A percentile compares a stretch with the other conserved stretches of the same genome.
phyloP scores from a whole-genome alignment of 306 rosid species.

The Acacia confusa region DNA sequence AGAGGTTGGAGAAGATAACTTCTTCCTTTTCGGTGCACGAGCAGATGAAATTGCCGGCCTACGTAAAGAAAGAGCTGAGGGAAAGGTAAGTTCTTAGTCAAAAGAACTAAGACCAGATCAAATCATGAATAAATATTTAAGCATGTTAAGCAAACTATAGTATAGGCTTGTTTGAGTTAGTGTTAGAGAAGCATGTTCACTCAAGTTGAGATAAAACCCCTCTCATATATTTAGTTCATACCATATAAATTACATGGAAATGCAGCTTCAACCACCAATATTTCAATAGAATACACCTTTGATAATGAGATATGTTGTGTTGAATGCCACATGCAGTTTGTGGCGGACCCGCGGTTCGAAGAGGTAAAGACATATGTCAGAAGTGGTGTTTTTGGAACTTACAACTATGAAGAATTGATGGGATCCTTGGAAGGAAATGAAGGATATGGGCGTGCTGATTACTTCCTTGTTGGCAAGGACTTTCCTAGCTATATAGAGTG shows the following conservation, averaged over 20 bases:
- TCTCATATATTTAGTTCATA: too few relatives aligned
- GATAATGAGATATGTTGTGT: slow-evolving; percentile 11
- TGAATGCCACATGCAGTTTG: slow-evolving; percentile 52
- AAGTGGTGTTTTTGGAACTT: slow-evolving; percentile 83
- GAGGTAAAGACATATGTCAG: slow-evolving; percentile 76
- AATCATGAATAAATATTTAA: not conserved
- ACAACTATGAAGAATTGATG: slow-evolving; percentile 67
- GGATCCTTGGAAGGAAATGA: slow-evolving; percentile 93
- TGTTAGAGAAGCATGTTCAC: too few relatives aligned
- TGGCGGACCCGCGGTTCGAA: slow-evolving; percentile 83
- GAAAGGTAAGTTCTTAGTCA: slow-evolving; percentile 48
- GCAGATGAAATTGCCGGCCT: slow-evolving; percentile 86
- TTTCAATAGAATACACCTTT: not conserved
- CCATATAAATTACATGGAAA: too few relatives aligned
- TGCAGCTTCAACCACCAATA: too few relatives aligned
- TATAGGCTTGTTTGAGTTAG: too few relatives aligned
- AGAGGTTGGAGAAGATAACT: slow-evolving; percentile 93
- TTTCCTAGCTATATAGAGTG: slow-evolving; percentile 89
- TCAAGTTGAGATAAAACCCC: too few relatives aligned
- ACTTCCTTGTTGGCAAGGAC: slow-evolving; percentile 95
- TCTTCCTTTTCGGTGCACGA: slow-evolving; percentile 82
- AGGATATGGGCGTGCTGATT: slow-evolving; percentile 91
- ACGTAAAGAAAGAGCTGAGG: slow-evolving; percentile 82
- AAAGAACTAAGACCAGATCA: not conserved
- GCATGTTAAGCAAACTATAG: not conserved